phyloP scores from a whole-genome alignment of 768 basidiomycete genomes.

The Termitomyces sp. region DNA sequence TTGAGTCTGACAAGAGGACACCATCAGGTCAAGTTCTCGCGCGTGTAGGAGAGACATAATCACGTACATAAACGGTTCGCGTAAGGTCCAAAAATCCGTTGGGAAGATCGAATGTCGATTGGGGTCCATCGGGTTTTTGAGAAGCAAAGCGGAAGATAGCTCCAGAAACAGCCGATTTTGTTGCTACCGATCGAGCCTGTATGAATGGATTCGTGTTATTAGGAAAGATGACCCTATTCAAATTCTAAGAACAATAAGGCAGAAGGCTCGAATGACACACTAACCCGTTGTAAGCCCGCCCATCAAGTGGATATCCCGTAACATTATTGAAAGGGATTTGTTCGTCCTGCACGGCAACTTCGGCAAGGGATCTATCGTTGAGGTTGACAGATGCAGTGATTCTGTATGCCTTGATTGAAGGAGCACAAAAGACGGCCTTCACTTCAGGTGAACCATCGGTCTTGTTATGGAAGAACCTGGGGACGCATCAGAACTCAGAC shows the following conservation, averaged over 20 bases:
- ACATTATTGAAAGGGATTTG: constrained; percentile 42
- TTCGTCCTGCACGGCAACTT: constrained; percentile 26
- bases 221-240: constrained; percentile 37
- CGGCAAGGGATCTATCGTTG: constrained; percentile 33
- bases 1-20: constrained; percentile 31
- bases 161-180: constrained; percentile 48
- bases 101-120: constrained; percentile 39
- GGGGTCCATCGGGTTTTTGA: constrained; percentile 32
- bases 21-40: background rate
- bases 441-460: constrained; percentile 30
- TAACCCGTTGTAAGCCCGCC: constrained; percentile 58
- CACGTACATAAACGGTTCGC: constrained; percentile 42
- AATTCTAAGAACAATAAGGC: background rate
- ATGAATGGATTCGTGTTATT: constrained; percentile 37
- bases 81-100: constrained; percentile 54
- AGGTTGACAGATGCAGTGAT: constrained; percentile 40
- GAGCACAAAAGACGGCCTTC: constrained; percentile 52
- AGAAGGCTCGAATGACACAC: constrained; percentile 6
- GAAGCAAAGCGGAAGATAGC: constrained; percentile 53
- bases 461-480: constrained; percentile 34
- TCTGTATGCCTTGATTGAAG: constrained; percentile 38
- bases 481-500: constrained; percentile 1
- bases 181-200: constrained; percentile 43
- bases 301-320: constrained; percentile 37
- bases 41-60: background rate